Conservation (phyloP, 1,139 yeast species). For the Pichia sp. region DNA sequence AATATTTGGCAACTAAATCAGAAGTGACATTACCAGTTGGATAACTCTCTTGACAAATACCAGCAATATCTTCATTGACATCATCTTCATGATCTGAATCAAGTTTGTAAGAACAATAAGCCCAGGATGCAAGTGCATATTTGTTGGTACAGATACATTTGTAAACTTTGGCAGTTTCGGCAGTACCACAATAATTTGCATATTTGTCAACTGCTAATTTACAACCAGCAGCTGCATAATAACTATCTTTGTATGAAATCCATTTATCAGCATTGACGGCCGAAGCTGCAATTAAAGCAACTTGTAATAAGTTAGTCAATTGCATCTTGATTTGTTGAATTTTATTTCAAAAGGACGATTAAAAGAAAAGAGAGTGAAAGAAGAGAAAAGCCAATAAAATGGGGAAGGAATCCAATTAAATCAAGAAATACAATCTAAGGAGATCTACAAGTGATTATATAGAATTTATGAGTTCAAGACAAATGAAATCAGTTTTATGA, state of each 20-base stretch:
- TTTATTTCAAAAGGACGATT: too few species aligned
- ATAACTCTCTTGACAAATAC: not conserved
- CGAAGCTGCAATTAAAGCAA: not conserved
- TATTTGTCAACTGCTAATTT: slow-evolving; percentile 32
- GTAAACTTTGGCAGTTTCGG: slow-evolving; percentile 23
- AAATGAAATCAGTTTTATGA: too few species aligned
- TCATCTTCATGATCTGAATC: not conserved
- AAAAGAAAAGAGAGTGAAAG: too few species aligned
- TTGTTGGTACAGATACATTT: slow-evolving; percentile 25
- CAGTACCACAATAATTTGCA: slow-evolving; percentile 30
- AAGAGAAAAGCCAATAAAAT: too few species aligned
- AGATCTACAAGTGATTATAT: too few species aligned
- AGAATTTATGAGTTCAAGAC: too few species aligned
- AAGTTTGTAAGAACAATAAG: slow-evolving; percentile 11
- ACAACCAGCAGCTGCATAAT: slow-evolving; percentile 34
- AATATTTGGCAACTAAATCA: not conserved
- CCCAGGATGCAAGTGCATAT: slow-evolving; percentile 19
- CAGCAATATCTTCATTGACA: not conserved
- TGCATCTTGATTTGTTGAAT: slow-evolving; percentile 22
- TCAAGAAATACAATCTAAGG: too few species aligned
- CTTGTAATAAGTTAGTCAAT: slow-evolving; percentile 4
- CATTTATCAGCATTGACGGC: slow-evolving; percentile 11
- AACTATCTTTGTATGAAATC: slow-evolving; percentile 18
- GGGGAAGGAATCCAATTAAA: too few species aligned
- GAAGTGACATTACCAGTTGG: not conserved